A percentile compares a stretch with the other conserved stretches of the same genome.
Evolutionary conservation across 768 basidiomycete species (phyloP).

Genomic region (Xerocomus potaroensis): DNA sequence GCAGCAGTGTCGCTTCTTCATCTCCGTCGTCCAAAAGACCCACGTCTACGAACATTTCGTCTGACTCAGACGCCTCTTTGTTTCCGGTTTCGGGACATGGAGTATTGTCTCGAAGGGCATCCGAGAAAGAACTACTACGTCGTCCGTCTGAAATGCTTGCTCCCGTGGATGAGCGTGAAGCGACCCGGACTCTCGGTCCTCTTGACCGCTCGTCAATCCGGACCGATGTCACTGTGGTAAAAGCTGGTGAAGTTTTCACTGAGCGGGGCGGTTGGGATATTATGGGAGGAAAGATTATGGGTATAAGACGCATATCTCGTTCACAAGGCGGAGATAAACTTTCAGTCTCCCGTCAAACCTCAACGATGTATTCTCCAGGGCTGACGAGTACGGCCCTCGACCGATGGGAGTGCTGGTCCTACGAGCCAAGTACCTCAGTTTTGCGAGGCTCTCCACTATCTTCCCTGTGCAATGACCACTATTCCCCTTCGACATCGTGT

Average conservation of each 20-base stretch:
- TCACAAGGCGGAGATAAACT: constrained; percentile 30
- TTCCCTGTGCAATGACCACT: constrained; percentile 34
- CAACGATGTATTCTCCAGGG: constrained; percentile 31
- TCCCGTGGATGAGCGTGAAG: constrained; percentile 31
- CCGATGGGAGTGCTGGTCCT: constrained; percentile 81
- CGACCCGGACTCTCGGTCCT: constrained; percentile 28
- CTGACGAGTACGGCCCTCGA: constrained; percentile 64
- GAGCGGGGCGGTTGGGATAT: constrained; percentile 82
- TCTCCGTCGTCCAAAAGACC: constrained; percentile 48
- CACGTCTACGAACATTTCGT: constrained; percentile 38
- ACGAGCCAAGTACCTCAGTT: constrained; percentile 51
- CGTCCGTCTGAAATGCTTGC: constrained; percentile 46
- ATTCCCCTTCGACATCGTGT: constrained; percentile 5
- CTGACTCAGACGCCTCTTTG: constrained; percentile 40
- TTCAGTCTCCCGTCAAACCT: constrained; percentile 7
- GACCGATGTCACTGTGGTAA: constrained; percentile 51
- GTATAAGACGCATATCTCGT: constrained; percentile 65
- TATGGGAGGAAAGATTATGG: constrained; percentile 51
- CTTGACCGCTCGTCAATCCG: constrained; percentile 34
- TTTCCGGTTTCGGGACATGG: constrained; percentile 84
- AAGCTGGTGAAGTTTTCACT: constrained; percentile 52
- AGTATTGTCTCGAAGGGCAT: constrained; percentile 65
- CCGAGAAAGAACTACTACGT: constrained; percentile 59
- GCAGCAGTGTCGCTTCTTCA: constrained; percentile 49
- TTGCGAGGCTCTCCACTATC: constrained; percentile 51